Base-by-base conservation (phyloP, 148 eudicot genomes). In the Selenicereus undatus region DNA sequence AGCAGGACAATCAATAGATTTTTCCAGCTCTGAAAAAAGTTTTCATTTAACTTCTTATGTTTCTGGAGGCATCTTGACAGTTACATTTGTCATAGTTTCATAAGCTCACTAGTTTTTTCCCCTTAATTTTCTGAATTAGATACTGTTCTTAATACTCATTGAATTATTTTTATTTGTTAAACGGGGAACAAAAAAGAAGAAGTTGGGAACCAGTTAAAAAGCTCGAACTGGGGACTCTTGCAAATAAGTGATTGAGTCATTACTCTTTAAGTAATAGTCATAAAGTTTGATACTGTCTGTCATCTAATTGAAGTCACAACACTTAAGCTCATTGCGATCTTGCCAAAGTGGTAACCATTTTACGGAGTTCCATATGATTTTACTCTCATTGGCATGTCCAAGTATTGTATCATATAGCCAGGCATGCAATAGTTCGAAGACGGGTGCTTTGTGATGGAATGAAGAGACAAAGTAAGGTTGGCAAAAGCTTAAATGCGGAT, bases 1-100 rank as follows among this genome's bases (percentile, higher is more conserved):
- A 51, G 51, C 62, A 75, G 77, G 30, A 27, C 71, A 66, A 26
- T 66, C 35, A 26, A 32, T 27, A 0, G 14, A 48, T 11, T 18
- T 14, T 74, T 51, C 58, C 48, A 56, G 78, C 14, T 56, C 32
- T 54, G n/a, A 76, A 56, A 39, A 27, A 56, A 58, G 3, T 50
- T 3, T 76, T 56, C 14, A 35, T 75, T 50, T 16, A 75, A 54
- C 26, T 75, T 75, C 60, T 74, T 50, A n/a, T 52, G 65, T 16
- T 52, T 54, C 60, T 78, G 50, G 12, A 79, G 48, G 26, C 12
- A 42, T 62, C 22, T 45, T 62, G 48, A 56, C 17, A 81, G 76
- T 73, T 56, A 39, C 29, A 36, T 60, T 14, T 20, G 22, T 48
- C 24, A 66, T 39, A 43, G 52, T 9, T 45, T 78, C 74, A 68